Evolutionary conservation across 75 land plant species (phyloP).

Genomic region (Sequoiadendron giganteum): DNA sequence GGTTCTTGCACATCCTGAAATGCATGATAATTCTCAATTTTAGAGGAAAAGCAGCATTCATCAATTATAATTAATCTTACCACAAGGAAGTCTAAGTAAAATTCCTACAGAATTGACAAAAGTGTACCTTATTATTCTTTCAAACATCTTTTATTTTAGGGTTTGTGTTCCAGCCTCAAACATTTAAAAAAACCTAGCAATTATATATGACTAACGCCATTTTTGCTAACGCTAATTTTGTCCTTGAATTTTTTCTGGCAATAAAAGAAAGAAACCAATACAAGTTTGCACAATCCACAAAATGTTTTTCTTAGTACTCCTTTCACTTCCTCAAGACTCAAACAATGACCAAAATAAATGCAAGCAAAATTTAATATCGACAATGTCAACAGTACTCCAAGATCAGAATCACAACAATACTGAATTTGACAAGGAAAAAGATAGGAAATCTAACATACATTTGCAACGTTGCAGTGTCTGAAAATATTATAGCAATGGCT

Average conservation of each 20-base stretch:
- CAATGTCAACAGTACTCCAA: not conserved
- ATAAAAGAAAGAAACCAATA: not conserved
- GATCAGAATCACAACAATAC: not conserved
- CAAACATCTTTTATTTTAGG: not conserved
- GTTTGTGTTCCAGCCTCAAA: not conserved
- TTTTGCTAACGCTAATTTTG: too few species aligned
- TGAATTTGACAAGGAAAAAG: not conserved
- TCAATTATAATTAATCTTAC: not conserved
- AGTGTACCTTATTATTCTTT: not conserved
- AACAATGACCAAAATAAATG: not conserved
- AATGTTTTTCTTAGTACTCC: not conserved
- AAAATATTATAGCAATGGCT: not conserved
- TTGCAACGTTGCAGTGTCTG: not conserved
- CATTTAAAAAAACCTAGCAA: not conserved
- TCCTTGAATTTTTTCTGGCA: not conserved
- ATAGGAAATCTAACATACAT: not conserved
- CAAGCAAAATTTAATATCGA: not conserved
- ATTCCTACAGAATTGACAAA: not conserved
- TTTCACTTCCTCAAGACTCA: conserved; percentile 1
- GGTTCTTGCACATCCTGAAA: conserved; percentile 29
- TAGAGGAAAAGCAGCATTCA: not conserved
- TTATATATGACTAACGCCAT: not conserved
- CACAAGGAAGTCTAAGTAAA: not conserved
- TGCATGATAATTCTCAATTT: not conserved
- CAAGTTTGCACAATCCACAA: not conserved